Evolutionary conservation across 2,329 filamentous ascomycete species (phyloP), one percentile per base, ranked within the genome.

Genomic region (Stachybotrys chartarum): DNA sequence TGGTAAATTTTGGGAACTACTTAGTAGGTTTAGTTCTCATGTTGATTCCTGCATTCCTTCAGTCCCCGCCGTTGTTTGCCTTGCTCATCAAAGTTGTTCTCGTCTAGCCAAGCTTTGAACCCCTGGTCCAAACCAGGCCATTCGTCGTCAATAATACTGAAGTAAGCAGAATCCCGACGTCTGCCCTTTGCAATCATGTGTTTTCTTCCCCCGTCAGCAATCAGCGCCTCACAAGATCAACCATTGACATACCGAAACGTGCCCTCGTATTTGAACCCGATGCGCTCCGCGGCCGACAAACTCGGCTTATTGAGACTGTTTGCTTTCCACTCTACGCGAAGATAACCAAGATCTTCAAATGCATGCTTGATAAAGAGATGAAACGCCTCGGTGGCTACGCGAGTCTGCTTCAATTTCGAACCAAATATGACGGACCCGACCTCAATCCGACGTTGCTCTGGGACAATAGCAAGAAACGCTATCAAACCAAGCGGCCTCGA

Each of bases 291-390:
- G 0, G 84, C 83, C 5, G 75, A 69, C 14, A 74, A 69, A 49
- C 81, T 84, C 0, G 77, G 71, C 42, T 61, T 70, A 62, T 87
- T 87, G 11, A 83, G 68, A 16, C 73, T 60, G 63, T 87, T 77
- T 54, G 81, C 83, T 61, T 87, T 87, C 84, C 85, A 87, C 65
- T 86, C 83, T 5, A 85, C 76, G 7, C 84, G 72, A 4, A 77
- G 66, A 63, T 82, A 84, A 0, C 78, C 74, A 24, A 86, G 63
- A 2, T 75, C 72, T 4, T 80, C 62, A 59, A 87, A 81, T 0
- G 76, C 75, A 54, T 82, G 72, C 44, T 70, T 70, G 48, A 81
- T 72, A n/a, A 85, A 64, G 1, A 87, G 68, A 57, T 79, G 85
- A 57, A 81, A 73, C 0, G 77, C 74, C 64, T 87, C 84, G 0